phyloP scores from a whole-genome alignment of 2,329 filamentous ascomycete species.

The Cladobotryum mycophilum region DNA sequence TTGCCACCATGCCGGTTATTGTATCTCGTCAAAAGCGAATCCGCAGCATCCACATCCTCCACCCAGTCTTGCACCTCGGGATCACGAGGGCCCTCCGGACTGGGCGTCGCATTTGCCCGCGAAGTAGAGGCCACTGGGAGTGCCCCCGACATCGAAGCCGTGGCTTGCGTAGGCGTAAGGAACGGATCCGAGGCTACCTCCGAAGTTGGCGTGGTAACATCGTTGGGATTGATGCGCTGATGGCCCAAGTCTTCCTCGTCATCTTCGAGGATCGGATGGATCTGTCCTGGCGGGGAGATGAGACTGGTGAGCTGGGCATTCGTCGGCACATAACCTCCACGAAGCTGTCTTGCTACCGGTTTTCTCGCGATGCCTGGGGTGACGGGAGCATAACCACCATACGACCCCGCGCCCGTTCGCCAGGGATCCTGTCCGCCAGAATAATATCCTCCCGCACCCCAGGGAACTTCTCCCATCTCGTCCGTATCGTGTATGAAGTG shows the following conservation, averaged over 20 bases:
- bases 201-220: conserved; percentile 29
- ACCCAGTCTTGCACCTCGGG: conserved; percentile 55
- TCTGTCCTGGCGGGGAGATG: conserved; percentile 32
- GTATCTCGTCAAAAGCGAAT: conserved; percentile 44
- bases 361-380: conserved; percentile 27
- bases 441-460: conserved; percentile 37
- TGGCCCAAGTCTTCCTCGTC: conserved; percentile 45
- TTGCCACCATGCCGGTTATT: conserved; percentile 27
- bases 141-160: conserved; percentile 6
- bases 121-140: conserved; percentile 22
- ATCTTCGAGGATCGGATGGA: conserved; percentile 54
- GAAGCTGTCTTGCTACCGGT: conserved; percentile 23
- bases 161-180: conserved; percentile 34
- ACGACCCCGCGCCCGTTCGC: conserved; percentile 17
- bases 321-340: conserved; percentile 28
- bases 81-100: conserved; percentile 37
- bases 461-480: conserved; percentile 35
- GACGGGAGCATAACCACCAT: conserved; percentile 11
- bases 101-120: conserved; percentile 32
- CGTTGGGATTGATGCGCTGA: conserved; percentile 16
- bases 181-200: conserved; percentile 44
- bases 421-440: conserved; percentile 37
- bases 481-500: conserved; percentile 39
- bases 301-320: conserved; percentile 22
- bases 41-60: conserved; percentile 48